Conservation (phyloP, 2,329 filamentous ascomycete species). For the Gnomoniopsis smithogilvyi region DNA sequence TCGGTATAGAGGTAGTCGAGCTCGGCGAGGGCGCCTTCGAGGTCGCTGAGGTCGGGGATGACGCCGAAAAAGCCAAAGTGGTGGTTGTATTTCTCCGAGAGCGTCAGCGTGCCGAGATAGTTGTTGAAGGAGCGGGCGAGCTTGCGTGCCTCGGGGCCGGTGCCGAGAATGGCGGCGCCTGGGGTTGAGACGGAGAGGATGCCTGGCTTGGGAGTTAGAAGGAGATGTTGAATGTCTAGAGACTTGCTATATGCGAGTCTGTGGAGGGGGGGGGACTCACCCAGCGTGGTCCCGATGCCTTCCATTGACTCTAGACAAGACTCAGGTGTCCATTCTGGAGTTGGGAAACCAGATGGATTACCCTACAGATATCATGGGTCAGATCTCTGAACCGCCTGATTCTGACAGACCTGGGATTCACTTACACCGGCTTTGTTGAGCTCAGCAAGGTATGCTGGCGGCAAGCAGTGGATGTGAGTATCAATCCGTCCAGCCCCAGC, state of each 20-base stretch:
- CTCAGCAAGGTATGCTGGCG: slow-evolving; percentile 11
- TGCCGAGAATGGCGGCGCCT: slow-evolving; percentile 10
- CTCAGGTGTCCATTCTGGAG: slow-evolving; percentile 14
- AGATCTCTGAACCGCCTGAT: background rate
- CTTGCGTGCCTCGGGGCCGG: slow-evolving; percentile 5
- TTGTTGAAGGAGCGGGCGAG: slow-evolving; percentile 12
- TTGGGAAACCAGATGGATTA: slow-evolving; percentile 13
- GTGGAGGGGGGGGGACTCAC: background rate
- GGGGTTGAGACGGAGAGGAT: slow-evolving; percentile 16
- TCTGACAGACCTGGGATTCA: background rate
- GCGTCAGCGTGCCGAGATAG: slow-evolving; percentile 6
- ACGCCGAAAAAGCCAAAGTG: slow-evolving; percentile 25
- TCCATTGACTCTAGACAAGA: slow-evolving; percentile 12
- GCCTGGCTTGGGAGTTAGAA: slow-evolving; percentile 27
- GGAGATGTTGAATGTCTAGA: background rate
- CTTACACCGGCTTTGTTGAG: slow-evolving; percentile 10
- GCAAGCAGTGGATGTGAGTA: slow-evolving; percentile 14
- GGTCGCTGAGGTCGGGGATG: slow-evolving; percentile 24
- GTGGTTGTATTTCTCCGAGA: background rate
- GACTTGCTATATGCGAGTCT: slow-evolving; percentile 26
- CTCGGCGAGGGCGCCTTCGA: slow-evolving; percentile 24
- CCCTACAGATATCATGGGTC: background rate
- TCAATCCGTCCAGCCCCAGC: slow-evolving; percentile 25
- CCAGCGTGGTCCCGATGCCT: slow-evolving; percentile 7
- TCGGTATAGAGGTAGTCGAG: slow-evolving; percentile 22